phyloP scores from a whole-genome alignment of 306 rosid genomes.

The Quercus cerris region DNA sequence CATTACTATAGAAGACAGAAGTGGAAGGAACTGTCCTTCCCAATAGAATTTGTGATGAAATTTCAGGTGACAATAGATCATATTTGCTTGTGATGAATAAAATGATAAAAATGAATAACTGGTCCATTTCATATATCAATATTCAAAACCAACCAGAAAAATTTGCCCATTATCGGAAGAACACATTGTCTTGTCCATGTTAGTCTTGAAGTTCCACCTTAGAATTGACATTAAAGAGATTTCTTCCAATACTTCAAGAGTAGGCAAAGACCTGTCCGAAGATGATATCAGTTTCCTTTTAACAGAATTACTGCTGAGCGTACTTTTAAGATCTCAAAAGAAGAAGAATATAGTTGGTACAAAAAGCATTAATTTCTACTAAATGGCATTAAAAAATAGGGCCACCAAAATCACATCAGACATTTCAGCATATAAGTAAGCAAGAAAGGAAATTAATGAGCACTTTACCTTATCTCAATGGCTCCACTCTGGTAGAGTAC shows the following conservation, averaged over 20 bases:
- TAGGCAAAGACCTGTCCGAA: conserved; percentile 69
- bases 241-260: conserved; percentile 66
- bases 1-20: neutral
- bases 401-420: neutral
- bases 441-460: conserved; percentile 13
- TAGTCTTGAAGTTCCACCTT: conserved; percentile 69
- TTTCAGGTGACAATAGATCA: conserved; percentile 10
- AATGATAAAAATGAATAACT: neutral
- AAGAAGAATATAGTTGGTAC: conserved; percentile 9
- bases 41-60: conserved; percentile 16
- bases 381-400: neutral
- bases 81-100: conserved; percentile 3
- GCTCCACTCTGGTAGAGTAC: conserved; percentile 69
- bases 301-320: neutral
- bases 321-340: neutral
- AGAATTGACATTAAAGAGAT: conserved; percentile 56
- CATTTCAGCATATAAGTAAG: conserved; percentile 2
- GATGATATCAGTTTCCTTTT: conserved; percentile 12
- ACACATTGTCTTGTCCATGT: conserved; percentile 68
- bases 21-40: neutral
- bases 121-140: conserved; percentile 11
- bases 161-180: conserved; percentile 72
- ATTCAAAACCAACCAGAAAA: conserved; percentile 58
- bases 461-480: conserved; percentile 78
- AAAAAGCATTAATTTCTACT: conserved; percentile 13